Evolutionary conservation across 1,139 yeast genomes (phyloP).

Genomic region (Hansenula sp.): DNA sequence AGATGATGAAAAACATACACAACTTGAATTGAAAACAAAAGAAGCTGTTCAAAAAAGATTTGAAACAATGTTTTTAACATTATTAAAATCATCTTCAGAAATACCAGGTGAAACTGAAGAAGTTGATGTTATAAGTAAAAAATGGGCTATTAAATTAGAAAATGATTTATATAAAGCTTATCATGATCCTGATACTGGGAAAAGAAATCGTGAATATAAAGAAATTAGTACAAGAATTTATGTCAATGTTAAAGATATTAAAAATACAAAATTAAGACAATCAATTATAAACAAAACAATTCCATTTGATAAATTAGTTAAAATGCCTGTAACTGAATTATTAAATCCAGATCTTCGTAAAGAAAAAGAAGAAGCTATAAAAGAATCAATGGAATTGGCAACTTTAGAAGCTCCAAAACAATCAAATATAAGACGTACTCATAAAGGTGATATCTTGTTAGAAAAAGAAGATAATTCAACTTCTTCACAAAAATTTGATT

Average conservation of each 20-base stretch:
- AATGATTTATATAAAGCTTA: conserved; percentile 35
- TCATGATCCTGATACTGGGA: conserved; percentile 30
- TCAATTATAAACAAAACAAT: conserved; percentile 45
- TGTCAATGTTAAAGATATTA: conserved; percentile 49
- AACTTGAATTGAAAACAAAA: conserved; percentile 17
- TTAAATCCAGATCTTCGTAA: conserved; percentile 68
- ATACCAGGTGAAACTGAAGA: conserved; percentile 10
- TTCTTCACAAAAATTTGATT: conserved; percentile 16
- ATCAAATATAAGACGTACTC: conserved; percentile 71
- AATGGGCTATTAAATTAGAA: conserved; percentile 34
- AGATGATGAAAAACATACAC: conserved; percentile 3
- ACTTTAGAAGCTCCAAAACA: conserved; percentile 53
- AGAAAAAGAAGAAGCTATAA: conserved; percentile 68
- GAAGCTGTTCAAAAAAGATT: conserved; percentile 19
- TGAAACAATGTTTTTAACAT: conserved; percentile 14
- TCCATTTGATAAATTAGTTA: conserved; percentile 47
- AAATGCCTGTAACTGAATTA: conserved; percentile 58
- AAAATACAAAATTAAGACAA: conserved; percentile 41
- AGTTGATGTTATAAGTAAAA: conserved; percentile 28
- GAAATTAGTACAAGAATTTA: conserved; percentile 50
- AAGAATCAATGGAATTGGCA: conserved; percentile 59
- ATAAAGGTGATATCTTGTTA: conserved; percentile 81
- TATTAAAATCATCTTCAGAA: conserved; percentile 9
- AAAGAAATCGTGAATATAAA: conserved; percentile 36
- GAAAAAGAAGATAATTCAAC: conserved; percentile 46